A percentile compares a stretch with the other conserved stretches of the same genome.
phyloP scores from a whole-genome alignment of 805 yeast species.

The Kuraishia ogatae region DNA sequence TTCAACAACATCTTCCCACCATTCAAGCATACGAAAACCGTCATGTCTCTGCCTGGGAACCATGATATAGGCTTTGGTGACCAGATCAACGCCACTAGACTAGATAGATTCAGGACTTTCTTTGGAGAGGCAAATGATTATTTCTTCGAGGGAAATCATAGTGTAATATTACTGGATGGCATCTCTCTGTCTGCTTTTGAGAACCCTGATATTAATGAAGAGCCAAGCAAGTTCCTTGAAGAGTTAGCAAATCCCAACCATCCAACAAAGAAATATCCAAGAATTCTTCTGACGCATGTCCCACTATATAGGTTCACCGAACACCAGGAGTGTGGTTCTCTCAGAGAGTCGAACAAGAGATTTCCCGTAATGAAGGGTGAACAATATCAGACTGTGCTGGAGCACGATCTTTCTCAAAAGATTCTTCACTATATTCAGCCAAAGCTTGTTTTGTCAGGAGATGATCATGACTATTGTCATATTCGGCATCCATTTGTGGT shows the following conservation, averaged over 20 bases:
- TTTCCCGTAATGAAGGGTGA: slow-evolving; percentile 70
- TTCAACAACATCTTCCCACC: slow-evolving; percentile 61
- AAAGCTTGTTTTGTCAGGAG: slow-evolving; percentile 73
- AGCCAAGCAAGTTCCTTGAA: slow-evolving; percentile 46
- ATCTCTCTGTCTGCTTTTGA: slow-evolving; percentile 65
- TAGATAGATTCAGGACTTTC: slow-evolving; percentile 54
- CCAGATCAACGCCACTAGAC: slow-evolving; percentile 46
- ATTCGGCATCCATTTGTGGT: slow-evolving; percentile 38
- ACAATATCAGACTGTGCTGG: slow-evolving; percentile 89
- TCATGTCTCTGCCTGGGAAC: slow-evolving; percentile 65
- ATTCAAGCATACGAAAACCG: slow-evolving; percentile 31
- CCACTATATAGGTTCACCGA: slow-evolving; percentile 71
- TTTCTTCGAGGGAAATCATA: slow-evolving; percentile 56
- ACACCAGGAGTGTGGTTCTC: slow-evolving; percentile 61
- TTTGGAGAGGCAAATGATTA: slow-evolving; percentile 67
- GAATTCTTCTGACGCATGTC: slow-evolving; percentile 75
- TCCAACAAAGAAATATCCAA: slow-evolving; percentile 33
- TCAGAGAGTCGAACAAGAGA: slow-evolving; percentile 54
- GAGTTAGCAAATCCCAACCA: slow-evolving; percentile 18
- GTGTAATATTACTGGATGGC: slow-evolving; percentile 71
- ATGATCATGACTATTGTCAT: slow-evolving; percentile 95
- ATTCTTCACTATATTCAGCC: slow-evolving; percentile 59
- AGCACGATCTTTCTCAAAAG: slow-evolving; percentile 45
- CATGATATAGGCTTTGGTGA: slow-evolving; percentile 95
- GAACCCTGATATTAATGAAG: slow-evolving; percentile 31